These are phyloP conservation scores for Barnettozyma sp. DNA, from an alignment of 805 yeast species.

Conservation along the genomic window DNA sequence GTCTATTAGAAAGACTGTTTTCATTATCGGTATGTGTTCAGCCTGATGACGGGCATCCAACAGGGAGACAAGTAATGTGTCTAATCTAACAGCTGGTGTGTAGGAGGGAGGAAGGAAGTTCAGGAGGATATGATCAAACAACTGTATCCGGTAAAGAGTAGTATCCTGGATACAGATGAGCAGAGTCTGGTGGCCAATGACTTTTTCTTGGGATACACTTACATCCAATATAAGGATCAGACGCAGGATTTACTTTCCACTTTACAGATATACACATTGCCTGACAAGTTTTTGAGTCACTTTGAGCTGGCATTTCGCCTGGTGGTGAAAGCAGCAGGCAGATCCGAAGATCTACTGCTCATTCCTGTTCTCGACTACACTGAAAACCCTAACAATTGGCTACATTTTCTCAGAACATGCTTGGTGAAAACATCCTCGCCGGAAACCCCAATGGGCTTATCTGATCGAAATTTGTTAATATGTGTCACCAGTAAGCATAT, in stretches of 20 bases:
- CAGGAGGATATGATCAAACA: constrained; percentile 14
- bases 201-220: constrained; percentile 18
- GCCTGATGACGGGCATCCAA: not conserved
- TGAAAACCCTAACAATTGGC: constrained; percentile 14
- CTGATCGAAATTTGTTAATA: constrained; percentile 4
- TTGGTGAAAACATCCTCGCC: not conserved
- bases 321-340: not conserved
- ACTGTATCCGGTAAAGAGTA: constrained; percentile 7
- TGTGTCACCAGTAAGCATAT: constrained; percentile 9
- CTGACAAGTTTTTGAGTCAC: constrained; percentile 2
- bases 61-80: too few species aligned
- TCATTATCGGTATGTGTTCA: constrained; percentile 10
- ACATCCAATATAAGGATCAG: constrained; percentile 15
- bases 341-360: constrained; percentile 9
- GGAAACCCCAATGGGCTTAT: not conserved
- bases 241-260: constrained; percentile 14
- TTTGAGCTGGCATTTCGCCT: not conserved
- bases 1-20: constrained; percentile 4
- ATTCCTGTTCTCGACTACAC: constrained; percentile 17
- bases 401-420: constrained; percentile 1
- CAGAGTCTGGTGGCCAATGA: constrained; percentile 10
- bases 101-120: constrained; percentile 14
- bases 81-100: not conserved
- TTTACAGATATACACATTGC: constrained; percentile 16
- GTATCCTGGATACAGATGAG: constrained; percentile 5